phyloP scores from a whole-genome alignment of 352 stramenopile genomes.

The Pelagophyceae sp. region DNA sequence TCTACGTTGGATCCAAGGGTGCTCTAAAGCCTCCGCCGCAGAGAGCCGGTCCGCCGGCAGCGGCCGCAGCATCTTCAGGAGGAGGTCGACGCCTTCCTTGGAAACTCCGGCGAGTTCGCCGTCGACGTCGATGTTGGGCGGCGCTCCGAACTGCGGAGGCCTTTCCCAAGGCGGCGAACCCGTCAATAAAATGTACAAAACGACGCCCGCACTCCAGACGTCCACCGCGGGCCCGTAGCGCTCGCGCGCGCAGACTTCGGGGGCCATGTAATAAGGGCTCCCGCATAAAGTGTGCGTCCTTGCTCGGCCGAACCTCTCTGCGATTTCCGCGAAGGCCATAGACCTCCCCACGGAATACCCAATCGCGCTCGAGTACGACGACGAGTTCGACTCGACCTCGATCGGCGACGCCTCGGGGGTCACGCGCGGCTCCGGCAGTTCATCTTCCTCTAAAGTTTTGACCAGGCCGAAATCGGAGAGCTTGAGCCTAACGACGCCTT shows the following conservation, averaged over 20 bases:
- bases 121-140: background rate
- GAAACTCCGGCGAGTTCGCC: background rate
- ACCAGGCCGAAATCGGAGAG: slow-evolving; percentile 91
- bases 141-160: background rate
- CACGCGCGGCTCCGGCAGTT: slow-evolving; percentile 23
- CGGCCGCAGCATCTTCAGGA: slow-evolving; percentile 35
- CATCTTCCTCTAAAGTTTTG: slow-evolving; percentile 51
- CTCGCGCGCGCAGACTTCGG: slow-evolving; percentile 66
- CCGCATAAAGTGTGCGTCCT: slow-evolving; percentile 66
- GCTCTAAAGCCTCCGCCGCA: slow-evolving; percentile 64
- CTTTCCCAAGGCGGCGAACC: slow-evolving; percentile 66
- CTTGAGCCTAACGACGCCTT: too few relatives aligned
- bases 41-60: slow-evolving; percentile 41
- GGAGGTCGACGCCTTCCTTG: slow-evolving; percentile 34
- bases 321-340: background rate
- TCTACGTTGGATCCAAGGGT: slow-evolving; percentile 44
- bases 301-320: slow-evolving; percentile 49
- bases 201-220: slow-evolving; percentile 77
- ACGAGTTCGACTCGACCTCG: background rate
- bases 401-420: background rate
- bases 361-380: background rate
- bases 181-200: slow-evolving; percentile 83
- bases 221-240: slow-evolving; percentile 75
- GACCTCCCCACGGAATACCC: background rate
- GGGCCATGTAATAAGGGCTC: slow-evolving; percentile 80